phyloP scores from a whole-genome alignment of 2,329 filamentous ascomycete genomes.

The Monosporascus sp. region DNA sequence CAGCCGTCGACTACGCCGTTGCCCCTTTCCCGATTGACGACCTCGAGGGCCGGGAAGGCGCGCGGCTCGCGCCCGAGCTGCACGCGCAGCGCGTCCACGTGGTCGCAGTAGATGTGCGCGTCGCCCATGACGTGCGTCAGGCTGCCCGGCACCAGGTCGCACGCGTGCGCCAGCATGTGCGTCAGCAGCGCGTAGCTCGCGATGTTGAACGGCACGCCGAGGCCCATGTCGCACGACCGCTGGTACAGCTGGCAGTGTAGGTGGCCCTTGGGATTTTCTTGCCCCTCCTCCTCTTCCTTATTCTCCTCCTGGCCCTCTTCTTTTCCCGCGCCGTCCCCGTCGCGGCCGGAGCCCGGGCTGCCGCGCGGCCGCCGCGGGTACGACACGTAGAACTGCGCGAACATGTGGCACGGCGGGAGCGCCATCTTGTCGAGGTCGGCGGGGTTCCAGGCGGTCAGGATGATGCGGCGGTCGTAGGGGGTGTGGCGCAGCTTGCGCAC shows the following conservation, averaged over 20 bases:
- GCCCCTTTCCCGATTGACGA: constrained; percentile 55
- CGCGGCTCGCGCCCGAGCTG: constrained; percentile 78
- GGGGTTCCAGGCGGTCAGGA: constrained; percentile 95
- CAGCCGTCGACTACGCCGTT: constrained; percentile 89
- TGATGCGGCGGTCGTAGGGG: constrained; percentile 85
- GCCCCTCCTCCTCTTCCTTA: constrained; percentile 18
- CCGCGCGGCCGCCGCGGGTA: constrained; percentile 38
- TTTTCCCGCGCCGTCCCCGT: constrained; percentile 19
- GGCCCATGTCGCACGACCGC: constrained; percentile 91
- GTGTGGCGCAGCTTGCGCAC: constrained; percentile 76
- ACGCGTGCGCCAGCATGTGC: constrained; percentile 89
- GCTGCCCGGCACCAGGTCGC: constrained; percentile 76
- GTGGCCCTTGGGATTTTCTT: constrained; percentile 51
- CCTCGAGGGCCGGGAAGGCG: constrained; percentile 73
- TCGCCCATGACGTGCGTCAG: constrained; percentile 97
- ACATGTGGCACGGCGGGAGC: constrained; percentile 76
- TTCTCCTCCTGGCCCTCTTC: background rate
- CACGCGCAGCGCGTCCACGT: constrained; percentile 76
- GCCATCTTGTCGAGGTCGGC: constrained; percentile 68
- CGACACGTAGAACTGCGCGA: constrained; percentile 74
- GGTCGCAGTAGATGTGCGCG: constrained; percentile 92
- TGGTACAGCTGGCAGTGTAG: constrained; percentile 91
- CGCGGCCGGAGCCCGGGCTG: constrained; percentile 2
- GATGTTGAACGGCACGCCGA: constrained; percentile 97
- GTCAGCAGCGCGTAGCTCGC: constrained; percentile 89